A percentile compares a stretch with the other conserved stretches of the same genome.
These are phyloP conservation scores for Ehretia macrophylla DNA, from an alignment of 257 asterid genomes.

Conservation along the genomic window DNA sequence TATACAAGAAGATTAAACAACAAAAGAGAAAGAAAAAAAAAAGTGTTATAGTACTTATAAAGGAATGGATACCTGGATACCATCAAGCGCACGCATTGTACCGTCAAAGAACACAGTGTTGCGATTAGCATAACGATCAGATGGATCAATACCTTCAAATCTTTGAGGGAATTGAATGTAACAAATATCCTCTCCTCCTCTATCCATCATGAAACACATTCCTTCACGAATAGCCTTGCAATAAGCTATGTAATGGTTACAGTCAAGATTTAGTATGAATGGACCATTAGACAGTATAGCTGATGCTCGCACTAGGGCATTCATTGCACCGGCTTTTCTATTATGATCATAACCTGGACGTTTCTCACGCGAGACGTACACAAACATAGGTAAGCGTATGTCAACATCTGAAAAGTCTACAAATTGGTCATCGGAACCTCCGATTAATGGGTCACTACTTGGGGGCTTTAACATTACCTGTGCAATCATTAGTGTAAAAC, in stretches of 20 bases:
- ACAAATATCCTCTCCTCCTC: slow-evolving; percentile 43
- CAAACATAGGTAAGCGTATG: slow-evolving; percentile 41
- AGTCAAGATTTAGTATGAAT: slow-evolving; percentile 39
- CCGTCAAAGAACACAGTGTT: slow-evolving; percentile 42
- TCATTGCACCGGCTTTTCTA: slow-evolving; percentile 47
- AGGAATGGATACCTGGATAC: slow-evolving; percentile 29
- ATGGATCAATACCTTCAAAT: slow-evolving; percentile 47
- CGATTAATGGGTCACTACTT: slow-evolving; percentile 30
- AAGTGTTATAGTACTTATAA: neutral
- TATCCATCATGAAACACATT: slow-evolving; percentile 47
- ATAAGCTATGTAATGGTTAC: slow-evolving; percentile 35
- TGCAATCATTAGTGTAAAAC: slow-evolving; percentile 3
- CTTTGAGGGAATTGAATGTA: slow-evolving; percentile 43
- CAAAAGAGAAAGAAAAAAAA: neutral
- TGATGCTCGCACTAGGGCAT: slow-evolving; percentile 34
- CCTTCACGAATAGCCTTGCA: slow-evolving; percentile 38
- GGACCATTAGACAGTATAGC: slow-evolving; percentile 40
- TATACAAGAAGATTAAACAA: neutral
- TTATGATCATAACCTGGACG: slow-evolving; percentile 41
- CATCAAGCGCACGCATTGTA: slow-evolving; percentile 45
- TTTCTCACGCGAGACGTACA: slow-evolving; percentile 39
- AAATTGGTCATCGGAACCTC: slow-evolving; percentile 19
- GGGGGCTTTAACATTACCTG: slow-evolving; percentile 47
- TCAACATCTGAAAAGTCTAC: slow-evolving; percentile 32
- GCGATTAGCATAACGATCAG: slow-evolving; percentile 43